A percentile compares a stretch with the other conserved stretches of the same genome.
These are phyloP conservation scores for Fusarium sororula DNA, from an alignment of 2,329 filamentous ascomycete genomes.

Conservation along the genomic window DNA sequence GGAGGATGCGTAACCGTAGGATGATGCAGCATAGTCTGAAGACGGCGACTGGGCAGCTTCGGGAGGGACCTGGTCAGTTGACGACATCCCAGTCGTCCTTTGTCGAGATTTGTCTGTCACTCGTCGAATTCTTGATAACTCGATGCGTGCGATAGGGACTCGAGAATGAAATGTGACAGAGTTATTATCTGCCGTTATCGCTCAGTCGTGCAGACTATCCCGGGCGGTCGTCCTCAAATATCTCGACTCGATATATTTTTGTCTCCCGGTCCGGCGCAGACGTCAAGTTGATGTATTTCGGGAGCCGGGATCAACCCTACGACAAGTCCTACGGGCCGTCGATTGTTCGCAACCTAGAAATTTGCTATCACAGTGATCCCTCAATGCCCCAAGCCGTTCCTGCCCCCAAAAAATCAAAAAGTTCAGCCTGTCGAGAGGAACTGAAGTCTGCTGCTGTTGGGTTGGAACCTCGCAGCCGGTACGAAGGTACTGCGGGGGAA, in stretches of 20 bases:
- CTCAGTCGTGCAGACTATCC: background rate
- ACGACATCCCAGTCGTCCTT: conserved; percentile 54
- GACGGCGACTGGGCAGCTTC: conserved; percentile 45
- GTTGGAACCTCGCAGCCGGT: conserved; percentile 43
- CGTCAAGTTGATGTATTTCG: conserved; percentile 19
- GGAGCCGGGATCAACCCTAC: background rate
- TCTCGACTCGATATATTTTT: background rate
- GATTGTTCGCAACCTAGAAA: conserved; percentile 7
- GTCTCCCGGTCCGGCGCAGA: conserved; percentile 11
- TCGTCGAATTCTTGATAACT: conserved; percentile 12
- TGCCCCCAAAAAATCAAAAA: conserved; percentile 19
- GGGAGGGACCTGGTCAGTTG: conserved; percentile 58
- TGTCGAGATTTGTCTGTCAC: conserved; percentile 5
- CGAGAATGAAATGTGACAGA: background rate
- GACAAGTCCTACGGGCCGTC: background rate
- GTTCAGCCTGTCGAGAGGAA: conserved; percentile 6
- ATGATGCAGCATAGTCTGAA: conserved; percentile 50
- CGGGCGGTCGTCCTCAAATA: background rate
- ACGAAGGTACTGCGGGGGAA: conserved; percentile 66
- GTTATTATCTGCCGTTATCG: conserved; percentile 1
- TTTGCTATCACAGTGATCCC: conserved; percentile 7
- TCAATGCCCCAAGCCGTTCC: conserved; percentile 13
- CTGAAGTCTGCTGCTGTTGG: conserved; percentile 35
- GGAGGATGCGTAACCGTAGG: conserved; percentile 48
- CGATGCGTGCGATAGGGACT: conserved; percentile 10